Base-by-base conservation (phyloP, 805 yeast species). In the Candida maris region DNA sequence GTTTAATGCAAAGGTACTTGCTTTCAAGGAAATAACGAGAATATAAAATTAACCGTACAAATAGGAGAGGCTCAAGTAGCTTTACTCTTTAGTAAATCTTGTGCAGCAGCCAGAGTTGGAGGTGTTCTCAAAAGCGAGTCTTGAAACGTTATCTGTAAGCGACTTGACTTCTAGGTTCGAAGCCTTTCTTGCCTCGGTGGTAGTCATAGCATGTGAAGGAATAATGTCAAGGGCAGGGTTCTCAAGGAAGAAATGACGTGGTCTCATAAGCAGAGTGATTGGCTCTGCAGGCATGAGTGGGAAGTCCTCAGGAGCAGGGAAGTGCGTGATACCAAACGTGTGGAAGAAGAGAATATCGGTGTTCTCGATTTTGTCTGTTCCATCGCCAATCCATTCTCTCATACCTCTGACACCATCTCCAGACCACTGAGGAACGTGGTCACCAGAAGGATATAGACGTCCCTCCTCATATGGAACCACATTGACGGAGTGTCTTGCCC, bases 301-400 rank as follows among this genome's bases (percentile, higher is more conserved):
- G 81, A 83, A 84, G 62, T 84, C 94, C 67, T 84, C 93, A 41
- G 93, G 91, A 10, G 89, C 81, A 41, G 94, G 94, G 75, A 83
- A 80, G 59, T 84, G 94, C 22, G 91, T 79, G 48, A 84, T 76
- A 53, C 93, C 93, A 54, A 85, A 84, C 19, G 91, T 84, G 62
- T 84, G 89, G 79, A 78, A 85, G 52, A 80, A 65, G 35, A 84
- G 72, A 42, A 84, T 72, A 57, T 85, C 93, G 26, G 85, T 79
- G 65, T 79, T 71, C 48, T 76, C 82, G 52, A 79, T 65, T 15
- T 58, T 57, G 38, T 70, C 85, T 5, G 61, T 33, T 41, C 82
- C 83, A 49, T 79, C 79, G 37, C 79, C 83, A 42, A 75, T 63
- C 86, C 86, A 79, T 46, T 73, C 70, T 62, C 78, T 72, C 77